Evolutionary conservation across 805 yeast genomes (phyloP).

Genomic region (Diddensiella santjacobensis): DNA sequence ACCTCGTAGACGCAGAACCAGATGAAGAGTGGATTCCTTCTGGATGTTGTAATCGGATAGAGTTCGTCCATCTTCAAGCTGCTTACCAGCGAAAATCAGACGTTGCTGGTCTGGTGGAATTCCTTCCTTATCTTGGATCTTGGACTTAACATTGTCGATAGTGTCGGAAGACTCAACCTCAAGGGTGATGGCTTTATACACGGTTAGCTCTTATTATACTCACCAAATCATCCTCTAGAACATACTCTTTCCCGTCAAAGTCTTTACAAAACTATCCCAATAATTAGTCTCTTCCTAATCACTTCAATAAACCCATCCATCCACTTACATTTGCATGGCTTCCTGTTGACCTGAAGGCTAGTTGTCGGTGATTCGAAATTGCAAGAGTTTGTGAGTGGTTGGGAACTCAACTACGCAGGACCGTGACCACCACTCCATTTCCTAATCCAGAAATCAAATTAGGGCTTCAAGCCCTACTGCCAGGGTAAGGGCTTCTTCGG

Average conservation of each 20-base stretch:
- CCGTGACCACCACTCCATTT: too few species aligned
- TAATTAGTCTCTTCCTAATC: neutral
- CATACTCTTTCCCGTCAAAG: slow-evolving; percentile 35
- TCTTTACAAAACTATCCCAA: slow-evolving; percentile 33
- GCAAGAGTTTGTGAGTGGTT: neutral
- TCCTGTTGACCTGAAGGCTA: slow-evolving; percentile 1
- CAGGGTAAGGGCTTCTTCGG: neutral
- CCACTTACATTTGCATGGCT: slow-evolving; percentile 21
- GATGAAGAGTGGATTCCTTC: slow-evolving; percentile 97
- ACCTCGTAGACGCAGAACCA: slow-evolving; percentile 96
- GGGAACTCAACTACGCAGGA: too few species aligned
- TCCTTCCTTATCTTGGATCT: slow-evolving; percentile 99
- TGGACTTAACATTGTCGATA: slow-evolving; percentile 97
- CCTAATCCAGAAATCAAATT: too few species aligned
- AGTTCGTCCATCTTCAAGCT: slow-evolving; percentile 98
- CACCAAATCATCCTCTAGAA: neutral
- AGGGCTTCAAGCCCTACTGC: neutral
- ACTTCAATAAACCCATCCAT: neutral
- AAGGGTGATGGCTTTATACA: slow-evolving; percentile 76
- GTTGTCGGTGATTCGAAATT: neutral
- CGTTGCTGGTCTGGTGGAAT: slow-evolving; percentile 99
- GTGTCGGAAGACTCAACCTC: slow-evolving; percentile 99
- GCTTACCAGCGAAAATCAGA: slow-evolving; percentile 99
- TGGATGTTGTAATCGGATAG: slow-evolving; percentile 99
- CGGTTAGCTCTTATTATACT: slow-evolving; percentile 1